A percentile compares a stretch with the other conserved stretches of the same genome.
phyloP scores from a whole-genome alignment of 2,329 filamentous ascomycete species.

The Penicillium occitanis region DNA sequence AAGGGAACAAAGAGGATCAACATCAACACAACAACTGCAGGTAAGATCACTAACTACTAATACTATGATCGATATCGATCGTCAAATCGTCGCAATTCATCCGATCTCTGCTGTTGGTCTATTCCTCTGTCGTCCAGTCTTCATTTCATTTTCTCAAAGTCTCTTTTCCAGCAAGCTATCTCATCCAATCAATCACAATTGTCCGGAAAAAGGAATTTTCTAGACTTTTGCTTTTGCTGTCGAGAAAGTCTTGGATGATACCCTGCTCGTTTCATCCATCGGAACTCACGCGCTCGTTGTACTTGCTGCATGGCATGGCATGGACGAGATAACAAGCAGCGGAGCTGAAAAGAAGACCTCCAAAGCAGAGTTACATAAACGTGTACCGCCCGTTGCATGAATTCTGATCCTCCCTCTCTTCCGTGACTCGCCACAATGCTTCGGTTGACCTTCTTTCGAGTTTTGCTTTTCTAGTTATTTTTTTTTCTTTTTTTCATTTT shows the following conservation, averaged over 20 bases:
- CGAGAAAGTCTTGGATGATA: background rate
- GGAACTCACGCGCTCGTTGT: background rate
- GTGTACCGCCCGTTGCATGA: slow-evolving; percentile 1
- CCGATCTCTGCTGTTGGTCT: background rate
- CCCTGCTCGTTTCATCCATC: background rate
- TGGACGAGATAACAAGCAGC: background rate
- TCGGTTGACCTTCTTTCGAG: background rate
- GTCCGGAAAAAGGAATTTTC: background rate
- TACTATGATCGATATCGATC: background rate
- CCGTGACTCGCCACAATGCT: background rate
- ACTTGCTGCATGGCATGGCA: background rate
- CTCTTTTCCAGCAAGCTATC: background rate
- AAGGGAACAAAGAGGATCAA: slow-evolving; percentile 7
- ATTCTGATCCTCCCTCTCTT: background rate
- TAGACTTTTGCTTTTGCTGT: background rate
- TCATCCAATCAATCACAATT: background rate
- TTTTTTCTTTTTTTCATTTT: background rate
- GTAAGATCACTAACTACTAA: background rate
- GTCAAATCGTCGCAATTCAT: background rate
- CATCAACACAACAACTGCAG: background rate
- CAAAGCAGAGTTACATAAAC: background rate
- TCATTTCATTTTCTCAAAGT: background rate
- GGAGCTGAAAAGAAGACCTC: background rate
- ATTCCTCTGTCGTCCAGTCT: background rate
- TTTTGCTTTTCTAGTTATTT: background rate